phyloP scores from a whole-genome alignment of 805 yeast genomes.

The Vanderwaltozyma yarrowii region DNA sequence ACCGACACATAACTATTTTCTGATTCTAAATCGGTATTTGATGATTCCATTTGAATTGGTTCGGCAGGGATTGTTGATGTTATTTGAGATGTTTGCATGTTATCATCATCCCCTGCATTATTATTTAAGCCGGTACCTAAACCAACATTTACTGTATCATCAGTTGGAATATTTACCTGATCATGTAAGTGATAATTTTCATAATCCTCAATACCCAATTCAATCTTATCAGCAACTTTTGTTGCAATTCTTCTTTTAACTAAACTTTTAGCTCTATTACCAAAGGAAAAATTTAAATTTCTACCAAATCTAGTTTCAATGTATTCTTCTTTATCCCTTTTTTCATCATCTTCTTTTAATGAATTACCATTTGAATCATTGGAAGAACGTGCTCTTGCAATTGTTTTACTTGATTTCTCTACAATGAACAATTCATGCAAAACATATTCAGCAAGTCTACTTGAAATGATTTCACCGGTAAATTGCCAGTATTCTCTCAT shows the following conservation, averaged over 20 bases:
- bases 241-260: conserved; percentile 68
- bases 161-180: neutral
- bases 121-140: neutral
- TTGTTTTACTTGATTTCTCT: conserved; percentile 20
- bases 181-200: conserved; percentile 12
- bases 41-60: conserved; percentile 14
- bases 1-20: neutral
- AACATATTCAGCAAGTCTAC: conserved; percentile 80
- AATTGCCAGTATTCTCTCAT: conserved; percentile 95
- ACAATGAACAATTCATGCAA: conserved; percentile 45
- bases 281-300: conserved; percentile 67
- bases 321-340: conserved; percentile 45
- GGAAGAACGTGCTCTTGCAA: conserved; percentile 2
- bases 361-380: conserved; percentile 1
- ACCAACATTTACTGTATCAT: neutral
- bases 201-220: conserved; percentile 11
- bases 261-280: conserved; percentile 64
- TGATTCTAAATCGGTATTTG: neutral
- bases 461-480: conserved; percentile 92
- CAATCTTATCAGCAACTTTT: conserved; percentile 37
- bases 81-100: neutral
- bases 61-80: conserved; percentile 23
- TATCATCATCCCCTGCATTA: neutral
- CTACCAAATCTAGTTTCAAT: conserved; percentile 90
- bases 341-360: conserved; percentile 14